Percentiles rank a stretch among this genome's conserved stretches.
phyloP scores from a whole-genome alignment of 441 rosid species.

The Erysimum pusillum region DNA sequence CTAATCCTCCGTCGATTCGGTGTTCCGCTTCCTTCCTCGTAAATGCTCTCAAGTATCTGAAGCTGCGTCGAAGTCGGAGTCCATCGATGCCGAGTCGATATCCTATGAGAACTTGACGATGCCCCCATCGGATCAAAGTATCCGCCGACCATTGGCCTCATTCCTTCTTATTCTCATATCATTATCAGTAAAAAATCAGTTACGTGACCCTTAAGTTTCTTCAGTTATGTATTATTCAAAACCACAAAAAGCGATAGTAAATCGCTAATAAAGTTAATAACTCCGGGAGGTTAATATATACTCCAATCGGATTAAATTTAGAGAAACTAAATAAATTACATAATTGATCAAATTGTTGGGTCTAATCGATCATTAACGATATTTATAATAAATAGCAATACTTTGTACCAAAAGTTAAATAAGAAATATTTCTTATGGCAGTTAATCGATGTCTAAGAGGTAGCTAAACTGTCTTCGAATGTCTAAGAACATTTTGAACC shows the following conservation, averaged over 20 bases:
- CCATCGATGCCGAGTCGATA: constrained; percentile 83
- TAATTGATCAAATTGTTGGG: background rate
- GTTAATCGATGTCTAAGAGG: background rate
- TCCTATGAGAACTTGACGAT: constrained; percentile 68
- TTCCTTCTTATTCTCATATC: constrained; percentile 29
- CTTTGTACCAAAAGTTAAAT: background rate
- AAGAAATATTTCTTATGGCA: background rate
- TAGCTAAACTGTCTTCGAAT: constrained; percentile 5
- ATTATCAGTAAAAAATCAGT: background rate
- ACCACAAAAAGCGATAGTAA: background rate
- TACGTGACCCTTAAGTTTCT: constrained; percentile 37
- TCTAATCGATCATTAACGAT: background rate
- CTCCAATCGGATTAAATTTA: background rate
- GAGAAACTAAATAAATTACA: background rate
- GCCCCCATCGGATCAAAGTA: constrained; percentile 61
- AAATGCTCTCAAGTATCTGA: constrained; percentile 71
- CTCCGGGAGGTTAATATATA: background rate
- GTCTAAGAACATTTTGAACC: background rate
- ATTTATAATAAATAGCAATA: background rate
- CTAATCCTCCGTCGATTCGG: constrained; percentile 71
- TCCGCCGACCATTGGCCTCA: constrained; percentile 49
- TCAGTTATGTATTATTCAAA: background rate
- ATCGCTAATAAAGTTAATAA: background rate
- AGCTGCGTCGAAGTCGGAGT: constrained; percentile 78
- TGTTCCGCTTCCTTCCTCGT: constrained; percentile 69